Evolutionary conservation across 108 stramenopile species (phyloP), one percentile per base, ranked within the genome.

Genomic region (Nannochloropsis oceanica): DNA sequence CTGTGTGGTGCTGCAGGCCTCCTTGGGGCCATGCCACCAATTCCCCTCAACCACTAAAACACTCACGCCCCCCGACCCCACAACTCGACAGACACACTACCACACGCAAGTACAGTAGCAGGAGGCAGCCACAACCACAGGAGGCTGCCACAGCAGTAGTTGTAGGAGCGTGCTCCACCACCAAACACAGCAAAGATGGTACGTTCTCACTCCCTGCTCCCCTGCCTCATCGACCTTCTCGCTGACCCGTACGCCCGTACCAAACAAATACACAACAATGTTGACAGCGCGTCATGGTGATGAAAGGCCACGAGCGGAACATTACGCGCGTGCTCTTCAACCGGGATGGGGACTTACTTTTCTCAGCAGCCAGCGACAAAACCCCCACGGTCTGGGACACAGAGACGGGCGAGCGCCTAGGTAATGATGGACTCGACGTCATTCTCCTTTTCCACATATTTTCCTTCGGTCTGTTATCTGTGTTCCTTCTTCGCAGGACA

Each of bases 301-400:
- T 98, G 14, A 97, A 99, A 92, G 97, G 97, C 80, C 99, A 99
- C 93, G 97, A 98, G 88, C 94, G 99, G 82, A 94, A 97, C 81
- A 96, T 99, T 86, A 99, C 99, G 20, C 92, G 93, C 81, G 95
- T 99, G 46, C 92, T 96, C 82, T 99, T 95, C 96, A 99, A 99
- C 90, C 85, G 91, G 80, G 96, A 98, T 86, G 99, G 99, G 13
- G 99, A 99, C 88, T 91, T 99, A 12, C 89, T 99, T 79, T 97
- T 99, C 92, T 94, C 97, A 11, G 95, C 94, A 25, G 81, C 90
- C 8, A 91, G 90, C 81, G 89, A 89, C 43, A 92, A 94, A 84
- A 87, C 92, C 42, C 97, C 97, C 14, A 94, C 94, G 25, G 91
- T 98, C 5, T 99, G 99, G 99, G 88, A 94, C 83, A 89, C 95